These are phyloP conservation scores for Solanum peruvianum DNA, from an alignment of 257 asterid genomes.

Conservation along the genomic window DNA sequence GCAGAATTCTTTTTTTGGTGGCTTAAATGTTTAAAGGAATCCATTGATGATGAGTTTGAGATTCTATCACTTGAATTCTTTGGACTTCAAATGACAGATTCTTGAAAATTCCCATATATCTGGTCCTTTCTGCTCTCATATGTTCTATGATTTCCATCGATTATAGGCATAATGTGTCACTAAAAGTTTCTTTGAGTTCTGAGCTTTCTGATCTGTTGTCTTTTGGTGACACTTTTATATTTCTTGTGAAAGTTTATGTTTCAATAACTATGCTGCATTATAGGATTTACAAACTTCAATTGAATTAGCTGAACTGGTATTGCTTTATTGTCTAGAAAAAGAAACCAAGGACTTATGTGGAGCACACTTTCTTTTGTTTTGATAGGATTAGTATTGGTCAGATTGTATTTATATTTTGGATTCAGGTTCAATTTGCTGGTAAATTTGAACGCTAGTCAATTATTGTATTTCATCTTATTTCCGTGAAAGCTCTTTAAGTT, in stretches of 20 bases:
- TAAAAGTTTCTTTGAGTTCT: not conserved
- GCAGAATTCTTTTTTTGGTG: not conserved
- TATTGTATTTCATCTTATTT: not conserved
- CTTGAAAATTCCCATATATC: not conserved
- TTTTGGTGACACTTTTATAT: not conserved
- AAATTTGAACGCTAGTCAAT: not conserved
- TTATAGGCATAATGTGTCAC: not conserved
- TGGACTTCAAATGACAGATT: not conserved
- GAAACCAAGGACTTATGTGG: not conserved
- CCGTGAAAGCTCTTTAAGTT: not conserved
- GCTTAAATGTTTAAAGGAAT: not conserved
- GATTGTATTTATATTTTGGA: not conserved
- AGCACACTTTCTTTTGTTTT: not conserved
- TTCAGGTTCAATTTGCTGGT: not conserved
- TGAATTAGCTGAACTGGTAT: not conserved
- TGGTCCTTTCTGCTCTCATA: not conserved
- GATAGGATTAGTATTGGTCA: not conserved
- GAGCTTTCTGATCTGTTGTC: not conserved
- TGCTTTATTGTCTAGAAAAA: not conserved
- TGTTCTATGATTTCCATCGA: not conserved
- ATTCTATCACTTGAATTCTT: not conserved
- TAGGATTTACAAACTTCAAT: not conserved
- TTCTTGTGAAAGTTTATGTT: not conserved
- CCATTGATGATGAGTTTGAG: not conserved
- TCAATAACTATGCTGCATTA: not conserved